phyloP scores from a whole-genome alignment of 2,329 filamentous ascomycete genomes.

The Leptographium galeiforme region DNA sequence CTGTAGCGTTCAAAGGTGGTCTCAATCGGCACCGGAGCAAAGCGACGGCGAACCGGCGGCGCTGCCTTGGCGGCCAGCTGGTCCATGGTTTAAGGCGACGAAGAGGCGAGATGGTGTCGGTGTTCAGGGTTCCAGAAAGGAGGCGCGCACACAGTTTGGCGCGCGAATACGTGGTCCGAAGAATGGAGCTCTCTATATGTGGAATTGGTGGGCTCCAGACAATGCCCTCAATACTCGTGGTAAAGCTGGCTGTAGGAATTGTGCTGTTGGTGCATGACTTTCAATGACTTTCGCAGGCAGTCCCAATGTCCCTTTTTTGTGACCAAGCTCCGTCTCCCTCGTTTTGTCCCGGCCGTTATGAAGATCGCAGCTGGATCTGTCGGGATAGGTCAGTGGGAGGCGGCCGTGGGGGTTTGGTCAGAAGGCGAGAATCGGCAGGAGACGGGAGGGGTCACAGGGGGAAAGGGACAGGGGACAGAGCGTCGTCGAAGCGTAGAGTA shows the following conservation, averaged over 20 bases:
- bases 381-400: neutral
- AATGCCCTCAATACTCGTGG: neutral
- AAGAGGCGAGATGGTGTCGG: too few species aligned
- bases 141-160: too few species aligned
- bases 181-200: neutral
- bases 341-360: neutral
- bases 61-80: neutral
- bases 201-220: neutral
- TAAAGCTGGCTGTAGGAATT: neutral
- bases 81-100: neutral
- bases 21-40: constrained; percentile 58
- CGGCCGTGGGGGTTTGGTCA: neutral
- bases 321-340: neutral
- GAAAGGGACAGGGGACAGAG: neutral
- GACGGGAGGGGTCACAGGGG: neutral
- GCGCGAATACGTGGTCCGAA: too few species aligned
- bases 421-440: neutral
- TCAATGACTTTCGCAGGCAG: neutral
- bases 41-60: constrained; percentile 30
- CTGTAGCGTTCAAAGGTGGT: constrained; percentile 51
- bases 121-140: too few species aligned
- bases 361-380: neutral
- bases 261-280: neutral
- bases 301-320: neutral
- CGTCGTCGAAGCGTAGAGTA: neutral